Percentiles rank a stretch among this genome's conserved stretches.
Conservation (phyloP, 495 filamentous ascomycete genomes). For the Jackrogersella multiformis region DNA sequence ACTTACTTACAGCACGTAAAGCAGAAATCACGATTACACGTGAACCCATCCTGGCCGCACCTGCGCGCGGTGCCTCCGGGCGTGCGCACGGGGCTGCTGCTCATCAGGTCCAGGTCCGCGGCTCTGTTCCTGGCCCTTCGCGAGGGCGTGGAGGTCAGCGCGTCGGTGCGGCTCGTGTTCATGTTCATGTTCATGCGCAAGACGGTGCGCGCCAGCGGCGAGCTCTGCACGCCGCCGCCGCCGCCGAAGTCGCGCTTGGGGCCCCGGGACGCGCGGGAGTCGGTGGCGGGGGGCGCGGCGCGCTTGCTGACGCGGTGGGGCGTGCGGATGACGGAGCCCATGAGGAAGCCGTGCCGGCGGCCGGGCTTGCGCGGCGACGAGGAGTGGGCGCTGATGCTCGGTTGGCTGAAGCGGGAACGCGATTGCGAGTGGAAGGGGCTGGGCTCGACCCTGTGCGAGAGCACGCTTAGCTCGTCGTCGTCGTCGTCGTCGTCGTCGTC, state of each 20-base stretch:
- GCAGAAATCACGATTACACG: slow-evolving; percentile 59
- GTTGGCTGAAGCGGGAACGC: neutral
- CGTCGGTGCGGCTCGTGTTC: slow-evolving; percentile 4
- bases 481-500: slow-evolving; percentile 43
- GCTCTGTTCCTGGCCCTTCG: neutral
- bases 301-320: slow-evolving; percentile 20
- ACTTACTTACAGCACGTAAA: slow-evolving; percentile 55
- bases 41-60: slow-evolving; percentile 59
- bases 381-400: neutral
- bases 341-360: slow-evolving; percentile 13
- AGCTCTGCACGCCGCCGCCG: slow-evolving; percentile 34
- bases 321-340: slow-evolving; percentile 4
- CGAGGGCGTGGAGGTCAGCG: slow-evolving; percentile 28
- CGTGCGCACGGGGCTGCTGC: slow-evolving; percentile 45
- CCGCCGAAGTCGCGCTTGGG: slow-evolving; percentile 5
- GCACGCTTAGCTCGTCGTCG: slow-evolving; percentile 42
- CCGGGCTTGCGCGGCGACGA: slow-evolving; percentile 22
- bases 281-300: slow-evolving; percentile 34
- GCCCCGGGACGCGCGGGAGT: slow-evolving; percentile 22
- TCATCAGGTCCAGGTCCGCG: neutral
- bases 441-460: slow-evolving; percentile 28
- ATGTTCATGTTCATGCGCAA: slow-evolving; percentile 2
- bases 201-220: slow-evolving; percentile 34
- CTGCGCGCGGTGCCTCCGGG: slow-evolving; percentile 54
- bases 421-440: slow-evolving; percentile 18